phyloP scores from a whole-genome alignment of 1,139 yeast species.

The Taiozyma onychis region DNA sequence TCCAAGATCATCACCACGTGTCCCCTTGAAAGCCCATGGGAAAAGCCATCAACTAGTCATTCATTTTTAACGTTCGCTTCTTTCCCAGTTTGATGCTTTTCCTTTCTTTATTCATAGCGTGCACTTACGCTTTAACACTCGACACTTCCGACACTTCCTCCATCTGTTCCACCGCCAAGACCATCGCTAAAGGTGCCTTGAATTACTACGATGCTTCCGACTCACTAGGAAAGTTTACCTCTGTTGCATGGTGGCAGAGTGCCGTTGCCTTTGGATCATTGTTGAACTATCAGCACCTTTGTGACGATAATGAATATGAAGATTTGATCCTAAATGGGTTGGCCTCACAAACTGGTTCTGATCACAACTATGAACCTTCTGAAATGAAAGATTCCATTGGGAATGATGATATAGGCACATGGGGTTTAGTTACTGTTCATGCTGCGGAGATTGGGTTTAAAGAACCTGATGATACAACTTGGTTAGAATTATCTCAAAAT shows the following conservation, averaged over 20 bases:
- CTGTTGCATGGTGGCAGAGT: conserved; percentile 93
- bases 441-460: conserved; percentile 56
- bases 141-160: conserved; percentile 25
- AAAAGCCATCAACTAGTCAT: background rate
- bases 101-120: background rate
- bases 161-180: conserved; percentile 46
- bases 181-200: conserved; percentile 58
- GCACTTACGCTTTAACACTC: conserved; percentile 7
- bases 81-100: background rate
- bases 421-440: conserved; percentile 81
- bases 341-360: conserved; percentile 59
- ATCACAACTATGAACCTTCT: conserved; percentile 66
- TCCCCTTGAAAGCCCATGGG: background rate
- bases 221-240: conserved; percentile 54
- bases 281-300: conserved; percentile 59
- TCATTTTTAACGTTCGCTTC: background rate
- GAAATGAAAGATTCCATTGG: conserved; percentile 79
- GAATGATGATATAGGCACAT: conserved; percentile 88
- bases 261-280: conserved; percentile 84
- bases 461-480: conserved; percentile 36
- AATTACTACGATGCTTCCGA: conserved; percentile 65
- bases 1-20: background rate
- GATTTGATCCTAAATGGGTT: conserved; percentile 52
- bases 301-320: conserved; percentile 57
- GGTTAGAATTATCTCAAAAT: conserved; percentile 71